Conservation (phyloP, 1,139 yeast species). For the Suhomyces bribrorum region DNA sequence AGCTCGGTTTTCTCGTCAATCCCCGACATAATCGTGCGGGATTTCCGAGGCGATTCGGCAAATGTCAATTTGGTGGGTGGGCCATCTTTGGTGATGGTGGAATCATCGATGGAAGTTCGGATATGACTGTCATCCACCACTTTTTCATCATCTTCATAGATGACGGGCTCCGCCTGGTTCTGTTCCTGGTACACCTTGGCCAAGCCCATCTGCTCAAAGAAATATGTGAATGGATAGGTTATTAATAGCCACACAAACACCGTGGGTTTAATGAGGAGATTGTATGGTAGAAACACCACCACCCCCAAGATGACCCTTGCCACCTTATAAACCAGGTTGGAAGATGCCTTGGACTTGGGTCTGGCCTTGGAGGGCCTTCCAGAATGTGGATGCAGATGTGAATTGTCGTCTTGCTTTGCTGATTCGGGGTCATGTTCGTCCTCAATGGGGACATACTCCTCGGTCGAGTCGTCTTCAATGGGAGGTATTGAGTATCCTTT, state of each 20-base stretch:
- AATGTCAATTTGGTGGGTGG: constrained; percentile 7
- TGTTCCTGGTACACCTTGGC: constrained; percentile 5
- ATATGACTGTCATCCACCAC: constrained; percentile 7
- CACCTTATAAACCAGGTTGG: neutral
- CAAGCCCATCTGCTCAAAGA: constrained; percentile 25
- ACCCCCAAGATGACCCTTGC: constrained; percentile 13
- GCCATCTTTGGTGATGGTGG: neutral
- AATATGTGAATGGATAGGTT: constrained; percentile 50
- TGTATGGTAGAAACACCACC: constrained; percentile 43
- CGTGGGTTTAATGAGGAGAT: constrained; percentile 47
- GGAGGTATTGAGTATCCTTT: constrained; percentile 10
- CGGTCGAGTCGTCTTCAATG: constrained; percentile 12
- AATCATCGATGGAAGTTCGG: constrained; percentile 6
- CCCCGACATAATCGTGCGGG: constrained; percentile 9
- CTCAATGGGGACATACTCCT: constrained; percentile 17
- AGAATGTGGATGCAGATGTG: neutral
- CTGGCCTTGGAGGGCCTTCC: neutral
- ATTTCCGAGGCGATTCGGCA: constrained; percentile 9
- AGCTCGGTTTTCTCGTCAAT: constrained; percentile 46
- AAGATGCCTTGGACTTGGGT: neutral
- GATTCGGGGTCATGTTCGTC: constrained; percentile 5
- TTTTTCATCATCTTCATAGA: constrained; percentile 7
- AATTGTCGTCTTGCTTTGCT: constrained; percentile 10
- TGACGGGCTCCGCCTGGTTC: neutral
- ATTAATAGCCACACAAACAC: constrained; percentile 43